Evolutionary conservation across 352 stramenopile species (phyloP).

Genomic region (Phytopythium oedochilum): DNA sequence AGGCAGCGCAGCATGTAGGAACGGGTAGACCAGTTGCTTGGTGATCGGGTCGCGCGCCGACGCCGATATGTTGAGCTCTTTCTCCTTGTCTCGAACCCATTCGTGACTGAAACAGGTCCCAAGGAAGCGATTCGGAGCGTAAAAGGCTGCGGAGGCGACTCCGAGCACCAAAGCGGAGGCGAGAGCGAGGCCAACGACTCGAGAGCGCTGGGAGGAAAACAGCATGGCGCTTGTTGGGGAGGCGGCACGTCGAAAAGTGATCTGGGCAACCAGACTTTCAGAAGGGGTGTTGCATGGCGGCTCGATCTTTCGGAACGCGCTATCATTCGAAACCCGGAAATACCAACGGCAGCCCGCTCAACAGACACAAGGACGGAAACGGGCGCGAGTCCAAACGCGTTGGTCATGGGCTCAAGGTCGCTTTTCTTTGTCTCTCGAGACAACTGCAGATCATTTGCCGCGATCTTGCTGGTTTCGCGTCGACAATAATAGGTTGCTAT

Average conservation of each 20-base stretch:
- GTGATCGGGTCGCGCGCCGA: conserved; percentile 7
- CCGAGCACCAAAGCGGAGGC: not conserved
- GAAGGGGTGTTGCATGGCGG: no score
- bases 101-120: conserved; percentile 26
- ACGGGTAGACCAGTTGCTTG: conserved; percentile 15
- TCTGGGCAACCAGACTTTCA: no score
- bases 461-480: no score
- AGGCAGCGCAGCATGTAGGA: conserved; percentile 19
- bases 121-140: conserved; percentile 26
- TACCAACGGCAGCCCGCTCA: not conserved
- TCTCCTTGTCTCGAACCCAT: conserved; percentile 16
- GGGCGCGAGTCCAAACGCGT: not conserved
- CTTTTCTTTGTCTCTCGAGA: not conserved
- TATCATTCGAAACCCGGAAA: not conserved
- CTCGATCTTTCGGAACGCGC: not conserved
- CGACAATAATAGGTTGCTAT: not conserved
- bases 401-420: not conserved
- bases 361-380: not conserved
- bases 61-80: conserved; percentile 3
- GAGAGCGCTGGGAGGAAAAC: not conserved
- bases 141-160: not conserved
- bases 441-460: no score
- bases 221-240: not conserved
- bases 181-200: not conserved
- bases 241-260: not conserved